Evolutionary conservation across 2,329 filamentous ascomycete genomes (phyloP).

Genomic region (Trichoderma arundinaceum): DNA sequence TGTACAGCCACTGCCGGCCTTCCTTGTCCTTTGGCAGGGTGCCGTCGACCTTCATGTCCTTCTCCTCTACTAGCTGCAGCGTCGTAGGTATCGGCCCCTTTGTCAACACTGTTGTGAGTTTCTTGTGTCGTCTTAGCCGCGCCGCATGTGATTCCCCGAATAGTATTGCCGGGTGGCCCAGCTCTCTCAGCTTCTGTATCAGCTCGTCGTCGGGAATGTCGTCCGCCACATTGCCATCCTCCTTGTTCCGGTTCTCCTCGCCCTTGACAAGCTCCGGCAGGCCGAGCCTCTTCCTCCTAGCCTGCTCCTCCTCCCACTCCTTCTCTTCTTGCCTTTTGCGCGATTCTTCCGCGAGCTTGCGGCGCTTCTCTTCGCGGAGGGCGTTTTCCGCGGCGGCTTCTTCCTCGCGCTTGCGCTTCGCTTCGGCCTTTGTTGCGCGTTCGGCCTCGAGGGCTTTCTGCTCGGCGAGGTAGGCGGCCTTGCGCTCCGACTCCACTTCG

Average conservation of each 20-base stretch:
- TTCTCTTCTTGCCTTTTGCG: slow-evolving; percentile 70
- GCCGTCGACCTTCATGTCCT: slow-evolving; percentile 82
- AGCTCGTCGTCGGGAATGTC: slow-evolving; percentile 77
- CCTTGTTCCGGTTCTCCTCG: slow-evolving; percentile 43
- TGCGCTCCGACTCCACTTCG: slow-evolving; percentile 82
- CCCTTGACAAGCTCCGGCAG: slow-evolving; percentile 71
- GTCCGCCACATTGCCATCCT: slow-evolving; percentile 56
- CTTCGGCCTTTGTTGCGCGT: slow-evolving; percentile 69
- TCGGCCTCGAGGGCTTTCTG: slow-evolving; percentile 76
- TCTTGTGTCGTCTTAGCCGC: slow-evolving; percentile 72
- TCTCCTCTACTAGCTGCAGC: slow-evolving; percentile 77
- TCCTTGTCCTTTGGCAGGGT: slow-evolving; percentile 67
- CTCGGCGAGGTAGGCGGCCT: slow-evolving; percentile 79
- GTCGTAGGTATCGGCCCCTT: slow-evolving; percentile 87
- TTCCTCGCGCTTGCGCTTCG: slow-evolving; percentile 89
- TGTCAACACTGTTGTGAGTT: slow-evolving; percentile 65
- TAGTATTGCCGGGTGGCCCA: slow-evolving; percentile 74
- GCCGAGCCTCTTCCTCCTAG: slow-evolving; percentile 75
- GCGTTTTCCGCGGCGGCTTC: slow-evolving; percentile 74
- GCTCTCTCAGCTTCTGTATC: slow-evolving; percentile 66
- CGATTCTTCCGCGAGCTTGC: slow-evolving; percentile 80
- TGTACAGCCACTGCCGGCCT: slow-evolving; percentile 73
- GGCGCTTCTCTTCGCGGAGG: slow-evolving; percentile 80
- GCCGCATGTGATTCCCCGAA: slow-evolving; percentile 82
- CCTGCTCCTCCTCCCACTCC: slow-evolving; percentile 74